Evolutionary conservation across 2,329 filamentous ascomycete genomes (phyloP).

Genomic region (Drechslerella dactyloides): DNA sequence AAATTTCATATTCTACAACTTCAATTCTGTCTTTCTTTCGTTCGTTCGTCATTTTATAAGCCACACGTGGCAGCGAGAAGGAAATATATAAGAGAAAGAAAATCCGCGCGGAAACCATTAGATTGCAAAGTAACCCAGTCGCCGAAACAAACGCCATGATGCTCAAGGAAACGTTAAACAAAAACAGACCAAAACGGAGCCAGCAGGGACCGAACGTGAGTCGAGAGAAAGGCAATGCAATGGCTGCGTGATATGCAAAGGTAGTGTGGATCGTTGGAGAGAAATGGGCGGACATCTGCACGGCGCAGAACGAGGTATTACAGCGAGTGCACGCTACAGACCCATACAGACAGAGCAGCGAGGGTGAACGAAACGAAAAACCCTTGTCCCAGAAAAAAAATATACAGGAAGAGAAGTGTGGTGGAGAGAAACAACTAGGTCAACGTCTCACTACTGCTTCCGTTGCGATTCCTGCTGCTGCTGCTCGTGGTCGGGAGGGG

Average conservation of each 20-base stretch:
- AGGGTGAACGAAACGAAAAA: slow-evolving; percentile 10
- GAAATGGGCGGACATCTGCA: slow-evolving; percentile 13
- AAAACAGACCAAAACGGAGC: not conserved
- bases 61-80: slow-evolving; percentile 14
- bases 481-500: slow-evolving; percentile 8
- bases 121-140: slow-evolving; percentile 3
- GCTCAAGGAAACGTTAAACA: slow-evolving; percentile 20
- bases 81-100: not conserved
- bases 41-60: slow-evolving; percentile 16
- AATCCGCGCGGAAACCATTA: slow-evolving; percentile 11
- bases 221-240: slow-evolving; percentile 11
- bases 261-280: slow-evolving; percentile 24
- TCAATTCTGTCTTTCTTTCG: not conserved
- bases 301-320: not conserved
- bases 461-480: slow-evolving; percentile 28
- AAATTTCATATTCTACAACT: slow-evolving; percentile 34
- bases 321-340: slow-evolving; percentile 9
- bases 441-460: slow-evolving; percentile 27
- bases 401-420: slow-evolving; percentile 34
- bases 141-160: slow-evolving; percentile 44
- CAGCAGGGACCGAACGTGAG: slow-evolving; percentile 4
- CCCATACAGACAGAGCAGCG: slow-evolving; percentile 25
- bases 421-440: not conserved
- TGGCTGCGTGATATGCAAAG: slow-evolving; percentile 14
- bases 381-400: slow-evolving; percentile 19